Percentiles rank a stretch among this genome's conserved stretches.
phyloP scores from a whole-genome alignment of 2,329 filamentous ascomycete genomes.

The Neonectria ditissima region DNA sequence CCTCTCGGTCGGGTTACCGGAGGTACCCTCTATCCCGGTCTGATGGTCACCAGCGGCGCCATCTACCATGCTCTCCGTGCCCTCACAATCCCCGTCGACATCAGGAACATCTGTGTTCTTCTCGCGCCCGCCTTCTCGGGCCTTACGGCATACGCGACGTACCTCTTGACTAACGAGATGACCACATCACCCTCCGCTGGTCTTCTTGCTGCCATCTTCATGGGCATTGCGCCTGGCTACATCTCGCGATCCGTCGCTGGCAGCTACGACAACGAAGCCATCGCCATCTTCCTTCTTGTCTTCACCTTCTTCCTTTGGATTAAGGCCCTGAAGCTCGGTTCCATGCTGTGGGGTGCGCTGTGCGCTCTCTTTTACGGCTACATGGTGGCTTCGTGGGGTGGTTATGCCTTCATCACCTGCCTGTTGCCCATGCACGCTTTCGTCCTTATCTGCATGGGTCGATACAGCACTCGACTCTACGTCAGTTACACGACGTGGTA shows the following conservation, averaged over 20 bases:
- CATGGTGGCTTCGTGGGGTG: slow-evolving; percentile 99
- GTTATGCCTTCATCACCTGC: slow-evolving; percentile 99
- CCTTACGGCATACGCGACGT: slow-evolving; percentile 90
- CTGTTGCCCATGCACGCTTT: slow-evolving; percentile 94
- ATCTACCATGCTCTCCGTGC: slow-evolving; percentile 95
- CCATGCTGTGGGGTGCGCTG: slow-evolving; percentile 94
- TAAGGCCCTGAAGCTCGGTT: slow-evolving; percentile 96
- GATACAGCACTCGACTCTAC: slow-evolving; percentile 93
- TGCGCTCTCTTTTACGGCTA: slow-evolving; percentile 98
- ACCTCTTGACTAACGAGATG: slow-evolving; percentile 98
- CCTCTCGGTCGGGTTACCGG: slow-evolving; percentile 97
- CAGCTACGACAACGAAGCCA: slow-evolving; percentile 99
- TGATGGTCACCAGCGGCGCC: slow-evolving; percentile 98
- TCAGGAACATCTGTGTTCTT: slow-evolving; percentile 97
- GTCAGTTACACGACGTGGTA: slow-evolving; percentile 99
- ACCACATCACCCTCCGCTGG: slow-evolving; percentile 94
- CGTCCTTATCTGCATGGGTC: slow-evolving; percentile 94
- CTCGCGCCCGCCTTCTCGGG: slow-evolving; percentile 95
- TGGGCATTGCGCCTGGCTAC: slow-evolving; percentile 97
- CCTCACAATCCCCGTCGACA: slow-evolving; percentile 93
- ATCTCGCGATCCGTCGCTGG: slow-evolving; percentile 98
- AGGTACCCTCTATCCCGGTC: slow-evolving; percentile 96
- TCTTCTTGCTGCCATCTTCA: slow-evolving; percentile 92
- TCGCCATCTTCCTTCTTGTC: slow-evolving; percentile 97
- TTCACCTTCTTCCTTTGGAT: slow-evolving; percentile 99